Evolutionary conservation across 179 eudicot genomes (phyloP).

Genomic region (Spergularia azorica): DNA sequence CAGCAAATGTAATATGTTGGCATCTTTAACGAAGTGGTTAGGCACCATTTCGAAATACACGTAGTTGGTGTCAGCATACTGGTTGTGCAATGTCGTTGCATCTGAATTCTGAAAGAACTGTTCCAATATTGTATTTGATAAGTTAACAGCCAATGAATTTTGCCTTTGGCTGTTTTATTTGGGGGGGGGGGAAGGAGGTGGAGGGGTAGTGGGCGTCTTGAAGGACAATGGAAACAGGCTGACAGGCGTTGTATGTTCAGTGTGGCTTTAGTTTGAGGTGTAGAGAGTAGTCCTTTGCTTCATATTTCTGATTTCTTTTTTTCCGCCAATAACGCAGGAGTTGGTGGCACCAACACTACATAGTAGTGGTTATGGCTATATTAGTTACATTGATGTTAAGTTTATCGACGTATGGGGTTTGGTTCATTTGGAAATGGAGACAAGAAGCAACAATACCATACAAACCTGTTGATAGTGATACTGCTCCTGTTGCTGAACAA

Average conservation of each 20-base stretch:
- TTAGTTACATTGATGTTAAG: conserved; percentile 49
- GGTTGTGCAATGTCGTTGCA: no score
- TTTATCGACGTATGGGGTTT: conserved; percentile 46
- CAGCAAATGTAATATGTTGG: no score
- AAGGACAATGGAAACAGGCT: background rate
- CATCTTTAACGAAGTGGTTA: no score
- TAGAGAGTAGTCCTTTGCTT: background rate
- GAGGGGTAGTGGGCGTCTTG: no score
- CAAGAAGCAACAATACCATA: conserved; percentile 47
- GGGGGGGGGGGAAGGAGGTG: no score
- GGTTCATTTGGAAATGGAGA: conserved; percentile 67
- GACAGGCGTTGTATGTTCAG: background rate
- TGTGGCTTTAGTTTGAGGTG: background rate
- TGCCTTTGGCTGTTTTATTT: no score
- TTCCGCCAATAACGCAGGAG: conserved; percentile 47
- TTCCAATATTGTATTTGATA: no score
- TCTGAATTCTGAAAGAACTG: no score
- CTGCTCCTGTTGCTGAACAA: conserved; percentile 56
- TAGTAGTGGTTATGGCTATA: conserved; percentile 48
- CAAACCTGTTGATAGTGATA: conserved; percentile 64
- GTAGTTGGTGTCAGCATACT: no score
- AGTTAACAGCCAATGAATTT: no score
- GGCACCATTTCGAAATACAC: no score
- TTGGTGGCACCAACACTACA: conserved; percentile 71
- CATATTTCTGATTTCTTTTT: conserved; percentile 9